Evolutionary conservation across 2,329 filamentous ascomycete species (phyloP).

Genomic region (Penicillium janthinellum): DNA sequence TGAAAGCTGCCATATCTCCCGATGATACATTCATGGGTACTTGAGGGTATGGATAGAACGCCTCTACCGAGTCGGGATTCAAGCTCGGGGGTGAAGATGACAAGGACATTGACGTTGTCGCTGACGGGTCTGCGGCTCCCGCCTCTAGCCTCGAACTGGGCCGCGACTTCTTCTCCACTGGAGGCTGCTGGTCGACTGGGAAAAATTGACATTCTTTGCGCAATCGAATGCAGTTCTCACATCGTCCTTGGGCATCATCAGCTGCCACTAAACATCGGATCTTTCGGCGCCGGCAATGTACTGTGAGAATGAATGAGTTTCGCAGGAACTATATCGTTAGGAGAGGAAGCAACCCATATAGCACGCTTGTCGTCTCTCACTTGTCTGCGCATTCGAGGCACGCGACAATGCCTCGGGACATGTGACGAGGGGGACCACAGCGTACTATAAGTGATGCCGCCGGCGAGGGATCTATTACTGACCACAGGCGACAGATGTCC

Average conservation of each 20-base stretch:
- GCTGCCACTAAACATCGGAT: slow-evolving; percentile 83
- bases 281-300: slow-evolving; percentile 88
- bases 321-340: neutral
- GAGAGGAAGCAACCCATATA: neutral
- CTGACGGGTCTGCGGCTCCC: slow-evolving; percentile 49
- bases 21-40: slow-evolving; percentile 36
- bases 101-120: slow-evolving; percentile 52
- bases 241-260: slow-evolving; percentile 73
- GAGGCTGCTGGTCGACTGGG: slow-evolving; percentile 77
- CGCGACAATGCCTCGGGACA: slow-evolving; percentile 3
- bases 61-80: slow-evolving; percentile 37
- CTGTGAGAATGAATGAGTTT: slow-evolving; percentile 52
- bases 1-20: slow-evolving; percentile 38
- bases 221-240: slow-evolving; percentile 88
- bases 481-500: slow-evolving; percentile 95
- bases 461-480: slow-evolving; percentile 50
- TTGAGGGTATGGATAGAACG: slow-evolving; percentile 40
- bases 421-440: slow-evolving; percentile 1
- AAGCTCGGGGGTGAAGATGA: slow-evolving; percentile 45
- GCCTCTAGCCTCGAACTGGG: slow-evolving; percentile 49
- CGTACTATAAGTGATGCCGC: neutral
- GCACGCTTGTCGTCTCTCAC: neutral
- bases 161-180: slow-evolving; percentile 52
- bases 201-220: slow-evolving; percentile 95
- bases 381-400: neutral